Evolutionary conservation across 352 stramenopile genomes (phyloP).

Genomic region (Phytophthora multivora): DNA sequence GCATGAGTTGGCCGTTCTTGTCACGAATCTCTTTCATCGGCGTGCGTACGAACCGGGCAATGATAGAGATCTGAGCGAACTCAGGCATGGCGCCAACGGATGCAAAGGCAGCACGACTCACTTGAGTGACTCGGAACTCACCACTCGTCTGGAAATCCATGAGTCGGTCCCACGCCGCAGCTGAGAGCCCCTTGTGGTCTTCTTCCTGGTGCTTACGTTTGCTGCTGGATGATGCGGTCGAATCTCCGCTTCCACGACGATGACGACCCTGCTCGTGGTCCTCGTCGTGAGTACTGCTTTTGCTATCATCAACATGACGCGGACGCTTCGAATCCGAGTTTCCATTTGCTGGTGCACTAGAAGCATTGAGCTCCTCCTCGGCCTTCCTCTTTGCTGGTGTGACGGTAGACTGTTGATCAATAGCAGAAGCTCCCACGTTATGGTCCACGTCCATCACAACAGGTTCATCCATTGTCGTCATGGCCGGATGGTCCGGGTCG

Average conservation of each 20-base stretch:
- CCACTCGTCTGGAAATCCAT: conserved; percentile 70
- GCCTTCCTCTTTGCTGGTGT: conserved; percentile 35
- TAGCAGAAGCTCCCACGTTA: not conserved
- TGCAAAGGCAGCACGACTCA: conserved; percentile 73
- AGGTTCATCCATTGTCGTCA: conserved; percentile 16
- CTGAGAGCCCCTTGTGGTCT: conserved; percentile 60
- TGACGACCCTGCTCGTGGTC: conserved; percentile 27
- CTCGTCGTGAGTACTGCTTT: conserved; percentile 16
- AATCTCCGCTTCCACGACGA: conserved; percentile 30
- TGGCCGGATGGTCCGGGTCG: conserved; percentile 45
- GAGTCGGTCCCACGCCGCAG: conserved; percentile 74
- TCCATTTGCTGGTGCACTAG: conserved; percentile 8
- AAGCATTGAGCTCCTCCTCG: conserved; percentile 11
- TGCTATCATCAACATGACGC: conserved; percentile 17
- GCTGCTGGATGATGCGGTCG: conserved; percentile 25
- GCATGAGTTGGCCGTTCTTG: conserved; percentile 82
- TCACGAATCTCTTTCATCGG: conserved; percentile 66
- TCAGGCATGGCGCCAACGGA: conserved; percentile 70
- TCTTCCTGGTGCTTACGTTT: conserved; percentile 29
- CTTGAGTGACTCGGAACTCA: conserved; percentile 72
- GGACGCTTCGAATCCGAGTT: conserved; percentile 25
- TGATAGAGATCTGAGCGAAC: conserved; percentile 76
- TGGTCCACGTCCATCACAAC: conserved; percentile 27
- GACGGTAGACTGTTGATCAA: not conserved
- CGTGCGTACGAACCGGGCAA: conserved; percentile 69